Evolutionary conservation across 371 early-diverging fungal genomes (phyloP), one percentile per base, ranked within the genome.

Genomic region (Actinomucor elegans): DNA sequence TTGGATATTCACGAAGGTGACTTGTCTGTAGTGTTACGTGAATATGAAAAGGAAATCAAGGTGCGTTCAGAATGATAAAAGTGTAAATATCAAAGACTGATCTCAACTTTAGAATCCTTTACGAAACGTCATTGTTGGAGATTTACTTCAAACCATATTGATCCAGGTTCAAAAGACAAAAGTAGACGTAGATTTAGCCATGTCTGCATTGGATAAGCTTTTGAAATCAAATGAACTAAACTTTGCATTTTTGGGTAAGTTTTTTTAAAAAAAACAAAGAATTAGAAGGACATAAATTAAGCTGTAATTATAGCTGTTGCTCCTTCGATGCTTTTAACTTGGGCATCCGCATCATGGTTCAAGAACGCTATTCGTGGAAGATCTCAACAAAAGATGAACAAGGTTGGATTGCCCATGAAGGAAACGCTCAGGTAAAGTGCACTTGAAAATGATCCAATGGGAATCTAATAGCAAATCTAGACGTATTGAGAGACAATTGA

Each of bases 141-240:
- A 93, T 59, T 71, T 97, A 42, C 75, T 96, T 23, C 87, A 89
- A 24, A 82, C 91, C 3, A 80, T 97, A 12, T 76, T 96, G 38
- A 96, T 97, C 48, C 97, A 97, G 69, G 76, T 91, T 1, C 93
- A 92, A 68, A 91, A 92, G 63, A 86, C 88, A 11, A 92, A 92
- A 59, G 96, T 98, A 1, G 96, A 97, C 67, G 81, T 93, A 11
- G 94, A 91, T 48, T 67, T 91, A 8, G 94, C 96, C 23, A 90
- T 97, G 91, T 78, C 90, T 0, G 97, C 95, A 0, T 61, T 98
- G 17, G 97, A 98, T 69, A 93, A 95, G 59, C 84, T 98, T 27
- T 79, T 98, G 38, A 84, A 87, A 57, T 87, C 97, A 0, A 97
- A 98, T 70, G 97, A 98, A 64, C 84, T 98, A 47, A 98, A 97